Percentiles rank a stretch among this genome's conserved stretches.
phyloP scores from a whole-genome alignment of 2,329 filamentous ascomycete species.

The Amesomyces nigricolor region DNA sequence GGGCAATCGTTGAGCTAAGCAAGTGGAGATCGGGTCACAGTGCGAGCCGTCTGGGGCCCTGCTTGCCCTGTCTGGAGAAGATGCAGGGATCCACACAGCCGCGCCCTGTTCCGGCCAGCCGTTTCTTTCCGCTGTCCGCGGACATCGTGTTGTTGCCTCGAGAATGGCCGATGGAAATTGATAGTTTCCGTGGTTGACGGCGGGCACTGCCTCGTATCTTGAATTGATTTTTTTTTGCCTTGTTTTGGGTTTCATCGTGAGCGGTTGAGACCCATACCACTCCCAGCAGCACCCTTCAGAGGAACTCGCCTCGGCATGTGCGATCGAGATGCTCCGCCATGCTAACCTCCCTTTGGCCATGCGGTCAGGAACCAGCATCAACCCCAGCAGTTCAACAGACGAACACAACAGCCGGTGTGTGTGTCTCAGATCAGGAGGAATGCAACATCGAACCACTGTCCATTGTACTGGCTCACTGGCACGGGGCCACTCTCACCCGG shows the following conservation, averaged over 20 bases:
- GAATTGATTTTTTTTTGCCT: background rate
- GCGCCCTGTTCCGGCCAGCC: conserved; percentile 6
- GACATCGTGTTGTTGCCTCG: background rate
- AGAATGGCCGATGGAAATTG: background rate
- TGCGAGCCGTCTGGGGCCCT: background rate
- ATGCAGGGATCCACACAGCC: background rate
- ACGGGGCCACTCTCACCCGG: background rate
- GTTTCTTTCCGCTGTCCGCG: conserved; percentile 8
- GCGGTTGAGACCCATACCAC: background rate
- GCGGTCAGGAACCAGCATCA: background rate
- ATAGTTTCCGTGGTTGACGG: background rate
- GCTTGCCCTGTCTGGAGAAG: background rate
- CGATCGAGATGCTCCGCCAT: background rate
- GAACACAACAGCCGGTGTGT: background rate
- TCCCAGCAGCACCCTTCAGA: background rate
- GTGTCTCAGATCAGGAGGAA: conserved; percentile 13
- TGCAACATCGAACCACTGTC: conserved; percentile 15
- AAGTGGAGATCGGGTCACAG: conserved; percentile 1
- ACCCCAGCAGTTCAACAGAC: no score
- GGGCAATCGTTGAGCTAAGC: conserved; percentile 5
- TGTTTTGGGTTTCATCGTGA: background rate
- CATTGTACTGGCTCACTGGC: background rate
- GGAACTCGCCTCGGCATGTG: background rate
- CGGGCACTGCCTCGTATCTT: background rate
- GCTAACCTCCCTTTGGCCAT: background rate